phyloP scores from a whole-genome alignment of 257 asterid species.

The Datura wrightii region DNA sequence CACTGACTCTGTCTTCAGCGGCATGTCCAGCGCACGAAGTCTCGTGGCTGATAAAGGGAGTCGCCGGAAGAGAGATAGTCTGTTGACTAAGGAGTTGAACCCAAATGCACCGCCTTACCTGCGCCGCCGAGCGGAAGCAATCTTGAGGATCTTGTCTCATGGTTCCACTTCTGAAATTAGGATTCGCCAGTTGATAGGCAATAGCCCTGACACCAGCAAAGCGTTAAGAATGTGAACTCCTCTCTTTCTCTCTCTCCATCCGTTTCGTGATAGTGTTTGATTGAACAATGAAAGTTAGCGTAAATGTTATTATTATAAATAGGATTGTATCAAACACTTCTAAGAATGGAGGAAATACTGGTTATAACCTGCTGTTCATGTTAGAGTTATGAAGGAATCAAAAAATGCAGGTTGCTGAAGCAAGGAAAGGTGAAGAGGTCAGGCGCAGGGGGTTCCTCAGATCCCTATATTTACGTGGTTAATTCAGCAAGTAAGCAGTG shows the following conservation, averaged over 20 bases:
- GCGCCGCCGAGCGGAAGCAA: slow-evolving; percentile 72
- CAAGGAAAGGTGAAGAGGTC: slow-evolving; percentile 71
- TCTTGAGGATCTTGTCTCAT: slow-evolving; percentile 62
- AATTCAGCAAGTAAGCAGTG: slow-evolving; percentile 29
- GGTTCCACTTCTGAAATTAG: slow-evolving; percentile 81
- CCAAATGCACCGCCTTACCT: slow-evolving; percentile 54
- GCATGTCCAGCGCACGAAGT: slow-evolving; percentile 49
- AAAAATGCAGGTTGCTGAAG: slow-evolving; percentile 72
- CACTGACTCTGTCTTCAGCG: slow-evolving; percentile 43
- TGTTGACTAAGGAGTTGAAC: slow-evolving; percentile 10
- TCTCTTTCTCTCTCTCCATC: background rate
- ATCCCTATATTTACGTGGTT: slow-evolving; percentile 88
- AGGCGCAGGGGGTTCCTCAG: slow-evolving; percentile 89
- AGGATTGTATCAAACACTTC: background rate
- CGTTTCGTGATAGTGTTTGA: background rate
- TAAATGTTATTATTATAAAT: background rate
- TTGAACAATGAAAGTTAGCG: background rate
- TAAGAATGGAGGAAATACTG: background rate
- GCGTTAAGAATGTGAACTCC: slow-evolving; percentile 82
- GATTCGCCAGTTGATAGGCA: slow-evolving; percentile 89
- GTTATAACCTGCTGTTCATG: background rate
- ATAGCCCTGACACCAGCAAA: slow-evolving; percentile 99
- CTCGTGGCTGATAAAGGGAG: background rate
- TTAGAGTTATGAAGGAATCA: background rate
- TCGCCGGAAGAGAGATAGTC: background rate